Evolutionary conservation across 2,329 filamentous ascomycete genomes (phyloP).

Genomic region (Colletotrichum tropicale): DNA sequence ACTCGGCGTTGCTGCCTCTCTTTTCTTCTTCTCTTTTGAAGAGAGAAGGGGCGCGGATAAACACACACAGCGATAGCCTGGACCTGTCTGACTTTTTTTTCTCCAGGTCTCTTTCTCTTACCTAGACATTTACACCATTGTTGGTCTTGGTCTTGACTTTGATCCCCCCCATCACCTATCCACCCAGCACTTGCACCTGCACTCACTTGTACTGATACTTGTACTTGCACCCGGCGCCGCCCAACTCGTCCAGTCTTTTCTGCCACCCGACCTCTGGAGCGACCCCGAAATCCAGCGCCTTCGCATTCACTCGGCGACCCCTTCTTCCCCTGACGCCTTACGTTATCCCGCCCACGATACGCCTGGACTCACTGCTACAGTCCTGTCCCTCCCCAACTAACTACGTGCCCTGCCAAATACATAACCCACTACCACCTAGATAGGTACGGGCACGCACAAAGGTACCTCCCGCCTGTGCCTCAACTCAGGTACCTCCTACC

Average conservation of each 20-base stretch:
- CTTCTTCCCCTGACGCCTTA: neutral
- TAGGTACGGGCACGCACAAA: neutral
- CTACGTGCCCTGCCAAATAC: neutral
- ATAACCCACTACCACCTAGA: neutral
- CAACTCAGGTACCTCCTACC: neutral
- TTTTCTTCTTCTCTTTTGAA: neutral
- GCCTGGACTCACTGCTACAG: neutral
- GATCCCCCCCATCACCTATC: neutral
- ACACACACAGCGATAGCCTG: neutral
- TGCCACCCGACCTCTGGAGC: neutral
- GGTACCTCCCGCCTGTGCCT: neutral
- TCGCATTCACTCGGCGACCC: neutral
- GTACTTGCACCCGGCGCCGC: neutral
- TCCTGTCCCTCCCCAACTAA: neutral
- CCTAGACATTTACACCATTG: neutral
- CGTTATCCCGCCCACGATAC: conserved; percentile 1
- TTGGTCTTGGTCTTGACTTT: neutral
- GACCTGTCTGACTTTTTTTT: neutral
- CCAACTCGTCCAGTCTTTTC: neutral
- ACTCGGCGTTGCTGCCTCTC: neutral
- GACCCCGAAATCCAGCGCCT: neutral
- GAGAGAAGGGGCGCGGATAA: neutral
- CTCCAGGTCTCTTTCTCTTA: neutral
- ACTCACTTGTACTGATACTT: neutral
- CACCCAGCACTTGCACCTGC: neutral